Conservation (phyloP, 2,329 filamentous ascomycete species). For the Trichophyton mentagrophytes region DNA sequence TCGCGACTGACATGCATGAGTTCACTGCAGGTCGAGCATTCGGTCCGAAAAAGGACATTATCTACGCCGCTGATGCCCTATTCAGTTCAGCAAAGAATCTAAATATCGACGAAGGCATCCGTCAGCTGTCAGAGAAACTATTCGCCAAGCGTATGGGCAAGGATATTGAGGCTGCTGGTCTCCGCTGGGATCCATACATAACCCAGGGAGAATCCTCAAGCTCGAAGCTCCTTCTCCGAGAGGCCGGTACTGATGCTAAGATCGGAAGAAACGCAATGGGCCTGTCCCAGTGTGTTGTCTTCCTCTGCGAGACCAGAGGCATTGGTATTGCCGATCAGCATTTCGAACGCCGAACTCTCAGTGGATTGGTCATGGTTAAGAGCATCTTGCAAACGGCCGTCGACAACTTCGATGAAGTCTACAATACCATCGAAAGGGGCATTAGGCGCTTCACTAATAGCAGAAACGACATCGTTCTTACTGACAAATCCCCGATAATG, state of each 20-base stretch:
- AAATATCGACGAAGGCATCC: constrained; percentile 4
- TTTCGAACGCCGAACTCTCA: constrained; percentile 4
- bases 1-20: constrained; percentile 6
- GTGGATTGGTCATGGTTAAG: constrained; percentile 1
- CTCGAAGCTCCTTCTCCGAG: neutral
- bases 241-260: constrained; percentile 7
- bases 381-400: constrained; percentile 5
- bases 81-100: constrained; percentile 7
- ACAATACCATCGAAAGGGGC: constrained; percentile 4
- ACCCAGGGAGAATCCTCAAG: neutral
- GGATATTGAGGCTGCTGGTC: constrained; percentile 4
- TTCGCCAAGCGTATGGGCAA: constrained; percentile 6
- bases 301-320: constrained; percentile 7
- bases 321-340: constrained; percentile 6
- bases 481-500: neutral
- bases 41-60: neutral
- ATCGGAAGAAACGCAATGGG: constrained; percentile 8
- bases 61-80: constrained; percentile 2
- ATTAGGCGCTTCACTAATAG: constrained; percentile 4
- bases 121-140: constrained; percentile 5
- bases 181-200: constrained; percentile 6
- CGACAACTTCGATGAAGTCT: constrained; percentile 4
- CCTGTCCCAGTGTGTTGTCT: constrained; percentile 3
- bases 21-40: neutral
- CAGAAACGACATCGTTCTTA: constrained; percentile 5